Conservation (phyloP, 2,329 filamentous ascomycete species). For the Epichloe gansuensis region DNA sequence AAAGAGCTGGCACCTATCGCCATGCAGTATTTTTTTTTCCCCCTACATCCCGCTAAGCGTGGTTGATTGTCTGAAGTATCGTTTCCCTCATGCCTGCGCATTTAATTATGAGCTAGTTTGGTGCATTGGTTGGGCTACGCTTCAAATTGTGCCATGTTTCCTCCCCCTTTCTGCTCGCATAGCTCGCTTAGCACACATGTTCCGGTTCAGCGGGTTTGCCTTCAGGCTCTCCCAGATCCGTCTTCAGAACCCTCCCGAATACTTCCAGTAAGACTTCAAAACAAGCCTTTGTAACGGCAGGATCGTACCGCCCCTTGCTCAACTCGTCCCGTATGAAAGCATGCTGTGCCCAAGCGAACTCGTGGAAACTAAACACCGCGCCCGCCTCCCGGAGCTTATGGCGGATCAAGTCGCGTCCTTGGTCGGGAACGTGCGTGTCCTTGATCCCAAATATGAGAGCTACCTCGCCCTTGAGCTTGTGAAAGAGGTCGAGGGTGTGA, state of each 20-base stretch:
- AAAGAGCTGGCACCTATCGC: neutral
- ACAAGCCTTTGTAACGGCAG: slow-evolving; percentile 72
- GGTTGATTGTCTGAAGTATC: too few relatives aligned
- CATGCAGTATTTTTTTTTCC: neutral
- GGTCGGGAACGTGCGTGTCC: slow-evolving; percentile 78
- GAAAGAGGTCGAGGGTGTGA: slow-evolving; percentile 42
- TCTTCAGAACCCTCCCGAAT: slow-evolving; percentile 65
- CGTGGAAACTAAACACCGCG: slow-evolving; percentile 68
- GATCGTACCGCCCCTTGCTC: slow-evolving; percentile 87
- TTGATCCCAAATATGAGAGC: slow-evolving; percentile 86
- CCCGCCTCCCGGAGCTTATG: slow-evolving; percentile 67
- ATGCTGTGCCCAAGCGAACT: slow-evolving; percentile 88
- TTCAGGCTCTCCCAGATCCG: slow-evolving; percentile 60
- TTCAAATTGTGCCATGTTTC: too few relatives aligned
- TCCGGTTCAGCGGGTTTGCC: slow-evolving; percentile 50
- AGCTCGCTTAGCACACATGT: slow-evolving; percentile 48
- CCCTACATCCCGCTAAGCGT: neutral
- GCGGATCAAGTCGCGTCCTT: slow-evolving; percentile 71
- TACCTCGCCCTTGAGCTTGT: slow-evolving; percentile 67
- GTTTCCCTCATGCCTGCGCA: too few relatives aligned
- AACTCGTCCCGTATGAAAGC: slow-evolving; percentile 90
- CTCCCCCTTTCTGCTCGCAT: too few relatives aligned
- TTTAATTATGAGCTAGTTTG: neutral
- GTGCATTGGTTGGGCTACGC: too few relatives aligned
- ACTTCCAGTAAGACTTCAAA: slow-evolving; percentile 84